Base-by-base conservation (phyloP, 495 filamentous ascomycete genomes). In the Hypoxylon rickii region DNA sequence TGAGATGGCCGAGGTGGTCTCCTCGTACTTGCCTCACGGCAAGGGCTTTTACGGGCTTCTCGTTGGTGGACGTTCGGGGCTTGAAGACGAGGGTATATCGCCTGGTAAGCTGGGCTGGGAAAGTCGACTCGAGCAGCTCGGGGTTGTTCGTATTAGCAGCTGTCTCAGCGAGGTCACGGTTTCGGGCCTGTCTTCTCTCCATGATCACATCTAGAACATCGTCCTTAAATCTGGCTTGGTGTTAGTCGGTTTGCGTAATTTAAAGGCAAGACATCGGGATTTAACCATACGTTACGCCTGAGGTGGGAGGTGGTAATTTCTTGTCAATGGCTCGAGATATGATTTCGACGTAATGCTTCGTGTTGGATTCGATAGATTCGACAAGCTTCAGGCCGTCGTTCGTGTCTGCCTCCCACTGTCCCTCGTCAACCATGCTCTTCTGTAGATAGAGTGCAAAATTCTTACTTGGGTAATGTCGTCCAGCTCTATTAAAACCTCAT, bases 171-270 rank as follows among this genome's bases (percentile, higher is more conserved):
- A 93, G 79, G 2, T 82, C 83, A 51, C 88, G 85, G 68, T 97
- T 98, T 48, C 92, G 87, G 66, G 87, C 88, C 50, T 88, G 83
- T 57, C 94, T 87, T 70, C 95, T 90, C 7, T 89, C 88, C 84
- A 96, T 92, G 58, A 98, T 89, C 20, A 97, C 88, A 73, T 98
- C 94, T 18, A 98, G 80, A 12, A 98, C 95, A 69, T 98, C 94
- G 61, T 96, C 92, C 70, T 97, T 97, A 78, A 95, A 97, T 32
- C 88, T 91, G 3, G 10, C 16, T 44, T 20, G 40, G 16, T 46
- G 45, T 50, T 32, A 55, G 51, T 15, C 20, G 50, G 12, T 8
- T 38, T 13, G 68, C 52, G 16, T 7, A 19, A 37, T 20, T 41
- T 11, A 63, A 50, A 21, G 34, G 32, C 39, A 19, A 13, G 1